Base-by-base conservation (phyloP, 2,329 filamentous ascomycete genomes). In the Fusarium succisae region DNA sequence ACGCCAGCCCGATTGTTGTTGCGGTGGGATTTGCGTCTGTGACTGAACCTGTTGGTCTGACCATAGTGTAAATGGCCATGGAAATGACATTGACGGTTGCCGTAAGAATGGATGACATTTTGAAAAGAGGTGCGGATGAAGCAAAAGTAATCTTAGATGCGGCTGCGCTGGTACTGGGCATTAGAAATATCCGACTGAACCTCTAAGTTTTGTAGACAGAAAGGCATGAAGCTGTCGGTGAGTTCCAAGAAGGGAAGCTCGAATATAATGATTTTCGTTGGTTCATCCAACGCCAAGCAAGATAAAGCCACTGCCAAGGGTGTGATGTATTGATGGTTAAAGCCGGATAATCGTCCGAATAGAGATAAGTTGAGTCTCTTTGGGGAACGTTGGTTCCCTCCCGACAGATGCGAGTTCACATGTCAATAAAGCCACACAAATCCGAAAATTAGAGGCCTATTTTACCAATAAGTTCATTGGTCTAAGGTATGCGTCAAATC, bases 11-110 rank as follows among this genome's bases (percentile, higher is more conserved):
- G 3, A 63, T 28, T 28, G 58, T 63, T 5, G 63, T 63, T 8
- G 63, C 58, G 2, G 58, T 63, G 5, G 47, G 47, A n/a, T 65
- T 35, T 12, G 30, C 38, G 26, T 24, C 28, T 51, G 45, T 58
- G 2, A 58, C 61, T 18, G 61, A 58, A 3, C 35, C 62, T 14
- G 45, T 61, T 15, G 62, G 65, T 7, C 35, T 47, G 3, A 18
- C 32, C 14, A n/a, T 17, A 17, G 20, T 11, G 47, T 68, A 68
- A 10, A 51, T 8, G 3, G 18, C n/a, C 8, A 12, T 30, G 3
- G 53, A 64, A 9, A 45, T n/a, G 14, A 60, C 20, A n/a, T 66
- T 41, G 8, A 67, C 39, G 5, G 39, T 39, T 9, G 63, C 48
- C 2, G 41, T 61, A 48, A 67, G 28, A 10, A 28, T 17, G n/a